A percentile compares a stretch with the other conserved stretches of the same genome.
Evolutionary conservation across 768 basidiomycete species (phyloP).

Genomic region (Tephrocybe rancida): DNA sequence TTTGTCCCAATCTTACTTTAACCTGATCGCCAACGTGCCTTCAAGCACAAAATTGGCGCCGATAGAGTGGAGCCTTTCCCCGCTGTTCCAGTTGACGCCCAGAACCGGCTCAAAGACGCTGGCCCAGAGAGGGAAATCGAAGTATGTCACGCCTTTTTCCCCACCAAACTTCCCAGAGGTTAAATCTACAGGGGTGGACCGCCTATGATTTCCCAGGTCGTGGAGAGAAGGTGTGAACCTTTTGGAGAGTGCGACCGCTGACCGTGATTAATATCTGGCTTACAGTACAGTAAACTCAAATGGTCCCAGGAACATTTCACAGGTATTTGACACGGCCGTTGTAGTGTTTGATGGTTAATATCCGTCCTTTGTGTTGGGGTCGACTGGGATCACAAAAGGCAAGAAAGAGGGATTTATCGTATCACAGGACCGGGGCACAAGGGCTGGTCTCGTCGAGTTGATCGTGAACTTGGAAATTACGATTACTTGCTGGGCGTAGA

Average conservation of each 20-base stretch:
- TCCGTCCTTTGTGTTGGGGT: slow-evolving; percentile 54
- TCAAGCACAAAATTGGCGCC: slow-evolving; percentile 82
- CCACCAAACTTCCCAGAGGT: slow-evolving; percentile 1
- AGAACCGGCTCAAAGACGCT: slow-evolving; percentile 64
- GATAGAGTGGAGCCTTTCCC: slow-evolving; percentile 72
- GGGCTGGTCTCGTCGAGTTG: slow-evolving; percentile 83
- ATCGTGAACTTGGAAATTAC: slow-evolving; percentile 85
- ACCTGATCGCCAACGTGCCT: slow-evolving; percentile 11
- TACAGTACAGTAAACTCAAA: slow-evolving; percentile 67
- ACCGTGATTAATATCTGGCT: neutral
- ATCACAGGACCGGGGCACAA: slow-evolving; percentile 67
- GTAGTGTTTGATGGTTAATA: no score
- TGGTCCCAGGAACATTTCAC: slow-evolving; percentile 85
- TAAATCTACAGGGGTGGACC: slow-evolving; percentile 70
- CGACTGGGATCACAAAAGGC: slow-evolving; percentile 79
- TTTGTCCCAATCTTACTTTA: neutral
- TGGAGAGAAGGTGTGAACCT: slow-evolving; percentile 60
- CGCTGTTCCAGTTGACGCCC: slow-evolving; percentile 70
- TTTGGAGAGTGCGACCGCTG: neutral
- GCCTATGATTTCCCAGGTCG: slow-evolving; percentile 83
- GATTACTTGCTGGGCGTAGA: slow-evolving; percentile 80
- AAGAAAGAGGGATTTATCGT: slow-evolving; percentile 67
- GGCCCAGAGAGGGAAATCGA: slow-evolving; percentile 68
- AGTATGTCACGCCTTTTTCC: slow-evolving; percentile 36
- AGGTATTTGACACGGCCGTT: slow-evolving; percentile 39